Evolutionary conservation across 2,329 filamentous ascomycete species (phyloP), one percentile per base, ranked within the genome.

Genomic region (Sporothrix inflata): DNA sequence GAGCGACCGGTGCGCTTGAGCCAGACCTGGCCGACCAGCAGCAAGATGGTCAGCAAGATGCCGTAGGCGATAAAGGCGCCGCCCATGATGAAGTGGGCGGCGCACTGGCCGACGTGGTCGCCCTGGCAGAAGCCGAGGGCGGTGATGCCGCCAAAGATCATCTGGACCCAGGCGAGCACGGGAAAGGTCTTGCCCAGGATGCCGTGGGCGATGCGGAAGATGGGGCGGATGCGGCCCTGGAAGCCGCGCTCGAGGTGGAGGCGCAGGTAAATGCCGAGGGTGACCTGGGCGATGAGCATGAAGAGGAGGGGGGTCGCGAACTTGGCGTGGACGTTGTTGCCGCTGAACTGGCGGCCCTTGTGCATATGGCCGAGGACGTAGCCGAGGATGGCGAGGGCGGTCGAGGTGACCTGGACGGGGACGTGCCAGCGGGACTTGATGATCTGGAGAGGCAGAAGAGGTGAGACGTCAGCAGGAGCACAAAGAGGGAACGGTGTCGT

Each of bases 1-100:
- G 93, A 97, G 70, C 94, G 89, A 21, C 94, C 94, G 4, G 91
- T 92, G 65, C 91, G 88, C 76, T 89, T 90, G 72, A 99, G 83
- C 94, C 94, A 98, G 42, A 89, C 83, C 82, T 98, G 96, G 16
- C 96, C 96, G 53, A 96, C 94, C 8, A 98, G 84, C 45, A 98
- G 87, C 24, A 98, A 83, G 24, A 98, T 91, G 1, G 93, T 94
- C 75, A 99, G 86, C 49, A 97, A 80, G 71, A 98, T 92, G 38
- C 93, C 96, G 78, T 99, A 99, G 40, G 88, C 96, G 76, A 99
- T 95, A 80, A 99, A 99, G 0, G 95, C 94, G 76, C 92, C 92
- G 60, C 96, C 96, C 96, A 99, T 99, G 81, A 98, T 99, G 82
- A 98, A 99, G 81, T 99, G 96, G 1, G 96, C 96, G 55, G 93